phyloP scores from a whole-genome alignment of 2,329 filamentous ascomycete genomes.

The Xylaria sp. region DNA sequence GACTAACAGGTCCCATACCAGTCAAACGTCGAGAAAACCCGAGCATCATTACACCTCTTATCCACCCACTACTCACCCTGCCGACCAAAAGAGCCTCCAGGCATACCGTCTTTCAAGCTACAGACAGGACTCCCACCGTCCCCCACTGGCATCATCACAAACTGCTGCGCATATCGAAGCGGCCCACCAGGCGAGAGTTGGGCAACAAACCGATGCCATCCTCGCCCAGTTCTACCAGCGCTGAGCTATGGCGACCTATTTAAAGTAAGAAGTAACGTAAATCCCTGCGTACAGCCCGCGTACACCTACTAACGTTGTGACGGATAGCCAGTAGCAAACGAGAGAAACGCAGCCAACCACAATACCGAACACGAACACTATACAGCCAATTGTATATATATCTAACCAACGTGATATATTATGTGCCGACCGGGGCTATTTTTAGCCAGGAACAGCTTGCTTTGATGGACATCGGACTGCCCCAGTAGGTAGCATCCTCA shows the following conservation, averaged over 20 bases:
- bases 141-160: constrained; percentile 9
- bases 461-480: too few species aligned
- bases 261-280: neutral
- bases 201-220: constrained; percentile 15
- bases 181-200: neutral
- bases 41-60: constrained; percentile 17
- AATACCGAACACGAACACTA: too few species aligned
- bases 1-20: neutral
- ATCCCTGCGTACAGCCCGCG: neutral
- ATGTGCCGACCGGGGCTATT: too few species aligned
- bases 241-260: neutral
- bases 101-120: constrained; percentile 19
- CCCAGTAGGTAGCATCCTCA: too few species aligned
- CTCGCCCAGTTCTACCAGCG: constrained; percentile 7
- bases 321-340: neutral
- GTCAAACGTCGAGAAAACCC: constrained; percentile 7
- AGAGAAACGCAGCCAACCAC: neutral
- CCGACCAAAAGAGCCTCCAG: constrained; percentile 10
- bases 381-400: too few species aligned
- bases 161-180: constrained; percentile 4
- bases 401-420: too few species aligned
- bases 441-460: too few species aligned
- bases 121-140: constrained; percentile 8
- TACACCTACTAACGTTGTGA: neutral
- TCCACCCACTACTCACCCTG: constrained; percentile 13